Evolutionary conservation across 2,329 filamentous ascomycete genomes (phyloP).

Genomic region (Neopestalotiopsis sp.): DNA sequence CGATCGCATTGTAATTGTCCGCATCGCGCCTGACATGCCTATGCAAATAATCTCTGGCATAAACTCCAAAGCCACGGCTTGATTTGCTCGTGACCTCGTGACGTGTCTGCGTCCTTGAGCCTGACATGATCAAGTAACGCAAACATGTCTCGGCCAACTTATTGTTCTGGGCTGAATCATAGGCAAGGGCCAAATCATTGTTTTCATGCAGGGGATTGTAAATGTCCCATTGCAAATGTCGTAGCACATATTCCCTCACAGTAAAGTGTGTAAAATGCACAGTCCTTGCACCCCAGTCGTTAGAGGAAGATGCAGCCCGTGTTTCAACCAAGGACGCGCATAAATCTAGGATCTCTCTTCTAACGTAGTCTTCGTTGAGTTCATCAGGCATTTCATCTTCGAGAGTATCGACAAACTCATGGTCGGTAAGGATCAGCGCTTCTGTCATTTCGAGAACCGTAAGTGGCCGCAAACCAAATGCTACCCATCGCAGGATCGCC

Average conservation of each 20-base stretch:
- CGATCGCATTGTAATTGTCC: neutral
- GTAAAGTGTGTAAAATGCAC: neutral
- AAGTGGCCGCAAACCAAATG: slow-evolving; percentile 29
- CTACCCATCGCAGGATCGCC: slow-evolving; percentile 35
- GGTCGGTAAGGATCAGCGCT: slow-evolving; percentile 20
- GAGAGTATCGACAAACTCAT: neutral
- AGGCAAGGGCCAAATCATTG: too few relatives aligned
- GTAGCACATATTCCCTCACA: neutral
- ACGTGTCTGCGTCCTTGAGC: neutral
- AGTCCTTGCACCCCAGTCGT: neutral
- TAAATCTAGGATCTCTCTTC: neutral
- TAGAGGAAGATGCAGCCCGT: neutral
- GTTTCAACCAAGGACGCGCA: neutral
- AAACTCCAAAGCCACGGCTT: neutral
- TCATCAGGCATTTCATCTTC: neutral
- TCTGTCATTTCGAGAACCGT: slow-evolving; percentile 29
- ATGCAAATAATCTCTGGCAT: neutral
- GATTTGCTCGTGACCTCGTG: neutral
- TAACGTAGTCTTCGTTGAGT: neutral
- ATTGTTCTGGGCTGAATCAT: neutral
- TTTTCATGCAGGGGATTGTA: too few relatives aligned
- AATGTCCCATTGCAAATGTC: neutral
- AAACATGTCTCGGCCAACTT: neutral
- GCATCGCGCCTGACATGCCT: neutral
- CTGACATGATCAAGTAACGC: neutral